Conservation (phyloP, 257 asterid species). For the Rehmannia glutinosa region DNA sequence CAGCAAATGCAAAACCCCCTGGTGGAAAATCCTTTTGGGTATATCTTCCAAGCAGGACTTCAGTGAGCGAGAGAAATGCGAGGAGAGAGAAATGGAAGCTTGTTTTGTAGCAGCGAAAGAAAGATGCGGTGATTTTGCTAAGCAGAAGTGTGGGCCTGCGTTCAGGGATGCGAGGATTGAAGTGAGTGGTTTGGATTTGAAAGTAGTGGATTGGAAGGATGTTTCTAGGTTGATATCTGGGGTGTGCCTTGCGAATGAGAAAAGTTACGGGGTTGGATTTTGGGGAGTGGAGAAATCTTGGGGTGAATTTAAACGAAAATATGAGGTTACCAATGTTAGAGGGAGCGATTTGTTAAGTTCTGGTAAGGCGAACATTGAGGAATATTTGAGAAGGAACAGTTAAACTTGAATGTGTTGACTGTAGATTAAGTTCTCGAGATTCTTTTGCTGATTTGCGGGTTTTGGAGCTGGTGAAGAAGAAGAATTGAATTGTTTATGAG, state of each 20-base stretch:
- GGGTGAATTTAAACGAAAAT: constrained; percentile 39
- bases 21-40: constrained; percentile 69
- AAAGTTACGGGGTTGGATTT: constrained; percentile 26
- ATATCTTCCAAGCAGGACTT: constrained; percentile 35
- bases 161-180: constrained; percentile 57
- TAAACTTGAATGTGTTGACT: neutral
- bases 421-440: neutral
- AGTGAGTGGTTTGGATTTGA: constrained; percentile 34
- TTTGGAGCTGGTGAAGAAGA: constrained; percentile 8
- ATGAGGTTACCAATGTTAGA: constrained; percentile 35
- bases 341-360: constrained; percentile 59
- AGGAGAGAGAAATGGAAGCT: constrained; percentile 70
- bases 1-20: constrained; percentile 66
- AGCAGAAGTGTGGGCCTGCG: constrained; percentile 56
- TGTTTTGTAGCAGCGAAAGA: constrained; percentile 54
- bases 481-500: neutral
- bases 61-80: constrained; percentile 65
- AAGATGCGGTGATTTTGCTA: constrained; percentile 52
- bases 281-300: constrained; percentile 38
- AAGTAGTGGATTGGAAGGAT: constrained; percentile 35
- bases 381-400: constrained; percentile 29
- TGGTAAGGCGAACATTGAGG: constrained; percentile 27
- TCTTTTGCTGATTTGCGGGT: neutral
- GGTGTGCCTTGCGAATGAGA: constrained; percentile 35
- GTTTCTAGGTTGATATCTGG: constrained; percentile 52